Evolutionary conservation across 495 filamentous ascomycete species (phyloP), one percentile per base, ranked within the genome.

Genomic region (Xanthoparmelia taractica): DNA sequence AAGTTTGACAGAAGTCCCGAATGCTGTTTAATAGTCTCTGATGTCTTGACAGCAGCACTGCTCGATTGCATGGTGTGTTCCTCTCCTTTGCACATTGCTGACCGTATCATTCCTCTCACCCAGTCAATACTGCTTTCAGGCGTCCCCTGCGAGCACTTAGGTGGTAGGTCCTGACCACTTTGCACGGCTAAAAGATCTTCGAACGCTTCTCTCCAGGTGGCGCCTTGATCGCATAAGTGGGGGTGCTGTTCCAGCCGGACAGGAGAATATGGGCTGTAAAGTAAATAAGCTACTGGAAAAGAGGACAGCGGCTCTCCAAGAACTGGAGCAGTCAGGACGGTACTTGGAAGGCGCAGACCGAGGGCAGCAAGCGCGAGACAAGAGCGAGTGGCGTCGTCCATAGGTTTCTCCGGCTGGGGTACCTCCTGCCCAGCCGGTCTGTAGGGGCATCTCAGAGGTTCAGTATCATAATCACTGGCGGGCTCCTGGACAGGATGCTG

Each of bases 141-240:
- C 17, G 25, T 47, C 12, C 38, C 41, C 3, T 37, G 50, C 25
- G 37, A 33, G 48, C 20, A 8, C 40, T 5, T 23, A 18, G 36
- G 25, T 33, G 57, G 36, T 73, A 82, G 74, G 8, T 73, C 70
- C 62, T 78, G 76, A 55, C 78, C 81, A 57, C 78, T 80, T 41
- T 80, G 72, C 3, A 82, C 70, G 31, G 73, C 71, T 13, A 85
- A 59, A 13, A 85, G 73, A 69, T 85, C 82, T 64, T 84, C 81
- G 61, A 84, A 84, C 0, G 82, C 82, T 57, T 78, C 75, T 20
- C 79, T 74, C 80, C 80, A 84, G 37, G 72, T 57, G 8, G 47
- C 41, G 54, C 58, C 61, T n/a, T 67, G 65, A 18, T 71, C 65
- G 15, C 67, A 66, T 54, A 69, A 67, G 13, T 70, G 63, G 18